phyloP scores from a whole-genome alignment of 208 protist species.

The Jaenimonas drosophilae region DNA sequence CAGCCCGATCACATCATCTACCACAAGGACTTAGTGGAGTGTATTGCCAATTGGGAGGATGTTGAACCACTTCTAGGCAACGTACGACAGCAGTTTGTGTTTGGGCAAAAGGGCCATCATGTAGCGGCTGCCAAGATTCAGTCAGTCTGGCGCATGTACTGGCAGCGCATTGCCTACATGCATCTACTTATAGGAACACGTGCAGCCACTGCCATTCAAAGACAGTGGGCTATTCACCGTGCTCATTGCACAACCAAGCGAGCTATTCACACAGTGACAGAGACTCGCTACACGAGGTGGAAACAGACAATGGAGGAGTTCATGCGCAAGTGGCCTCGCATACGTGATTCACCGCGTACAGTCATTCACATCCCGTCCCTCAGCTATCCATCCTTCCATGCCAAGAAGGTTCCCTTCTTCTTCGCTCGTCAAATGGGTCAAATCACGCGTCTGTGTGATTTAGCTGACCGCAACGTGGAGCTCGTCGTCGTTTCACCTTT shows the following conservation, averaged over 20 bases:
- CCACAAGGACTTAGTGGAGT: constrained; percentile 49
- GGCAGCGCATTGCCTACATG: constrained; percentile 66
- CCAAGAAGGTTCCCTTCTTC: constrained; percentile 75
- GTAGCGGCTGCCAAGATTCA: constrained; percentile 82
- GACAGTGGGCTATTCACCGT: constrained; percentile 69
- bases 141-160: constrained; percentile 83
- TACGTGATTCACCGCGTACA: constrained; percentile 40
- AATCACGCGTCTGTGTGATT: constrained; percentile 69
- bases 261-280: constrained; percentile 39
- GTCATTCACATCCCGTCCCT: constrained; percentile 85
- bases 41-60: constrained; percentile 78
- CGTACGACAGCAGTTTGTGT: constrained; percentile 38
- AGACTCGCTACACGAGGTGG: constrained; percentile 59
- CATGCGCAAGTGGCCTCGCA: constrained; percentile 43
- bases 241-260: constrained; percentile 62
- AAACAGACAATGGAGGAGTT: constrained; percentile 80
- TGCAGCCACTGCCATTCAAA: constrained; percentile 77
- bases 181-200: constrained; percentile 69
- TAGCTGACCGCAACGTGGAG: constrained; percentile 73
- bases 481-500: constrained; percentile 72
- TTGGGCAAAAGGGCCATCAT: constrained; percentile 43
- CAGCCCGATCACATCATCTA: constrained; percentile 38
- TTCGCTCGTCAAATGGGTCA: constrained; percentile 63
- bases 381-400: constrained; percentile 69
- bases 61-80: constrained; percentile 53